These are phyloP conservation scores for Cercospora canescens DNA, from an alignment of 2,329 filamentous ascomycete genomes.

Conservation along the genomic window DNA sequence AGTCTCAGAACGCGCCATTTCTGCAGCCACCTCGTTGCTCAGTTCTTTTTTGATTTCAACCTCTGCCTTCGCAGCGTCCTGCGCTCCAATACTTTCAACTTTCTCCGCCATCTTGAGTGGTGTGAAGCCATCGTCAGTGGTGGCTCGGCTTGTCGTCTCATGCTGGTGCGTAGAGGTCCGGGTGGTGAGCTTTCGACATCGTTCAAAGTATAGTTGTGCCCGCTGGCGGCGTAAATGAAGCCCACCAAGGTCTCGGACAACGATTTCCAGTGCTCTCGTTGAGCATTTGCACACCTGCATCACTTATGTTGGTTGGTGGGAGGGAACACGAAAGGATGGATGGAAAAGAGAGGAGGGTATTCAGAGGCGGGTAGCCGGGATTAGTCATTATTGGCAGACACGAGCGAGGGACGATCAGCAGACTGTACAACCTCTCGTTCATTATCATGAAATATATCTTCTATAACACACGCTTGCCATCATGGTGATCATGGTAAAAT, in stretches of 20 bases:
- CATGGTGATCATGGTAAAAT: neutral
- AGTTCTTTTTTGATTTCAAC: neutral
- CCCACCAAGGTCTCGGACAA: slow-evolving; percentile 28
- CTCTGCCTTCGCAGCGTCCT: neutral
- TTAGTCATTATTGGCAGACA: neutral
- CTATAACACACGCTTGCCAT: neutral
- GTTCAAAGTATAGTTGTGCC: slow-evolving; percentile 18
- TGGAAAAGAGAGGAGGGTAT: neutral
- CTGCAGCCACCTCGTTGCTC: neutral
- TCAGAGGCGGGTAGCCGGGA: neutral
- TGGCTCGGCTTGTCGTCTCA: neutral
- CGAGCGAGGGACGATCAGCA: neutral
- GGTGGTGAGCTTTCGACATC: slow-evolving; percentile 15
- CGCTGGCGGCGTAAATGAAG: slow-evolving; percentile 22
- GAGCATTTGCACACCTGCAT: slow-evolving; percentile 26
- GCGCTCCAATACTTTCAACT: neutral
- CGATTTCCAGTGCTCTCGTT: slow-evolving; percentile 26
- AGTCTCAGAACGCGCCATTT: neutral
- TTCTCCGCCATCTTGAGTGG: slow-evolving; percentile 15
- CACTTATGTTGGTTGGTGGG: neutral
- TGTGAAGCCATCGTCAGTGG: slow-evolving; percentile 16
- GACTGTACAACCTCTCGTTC: neutral
- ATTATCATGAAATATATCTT: slow-evolving; percentile 1
- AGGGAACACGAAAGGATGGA: neutral
- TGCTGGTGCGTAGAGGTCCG: slow-evolving; percentile 14